These are phyloP conservation scores for Perkinsus olseni DNA, from an alignment of 169 alveolate genomes.

Conservation along the genomic window DNA sequence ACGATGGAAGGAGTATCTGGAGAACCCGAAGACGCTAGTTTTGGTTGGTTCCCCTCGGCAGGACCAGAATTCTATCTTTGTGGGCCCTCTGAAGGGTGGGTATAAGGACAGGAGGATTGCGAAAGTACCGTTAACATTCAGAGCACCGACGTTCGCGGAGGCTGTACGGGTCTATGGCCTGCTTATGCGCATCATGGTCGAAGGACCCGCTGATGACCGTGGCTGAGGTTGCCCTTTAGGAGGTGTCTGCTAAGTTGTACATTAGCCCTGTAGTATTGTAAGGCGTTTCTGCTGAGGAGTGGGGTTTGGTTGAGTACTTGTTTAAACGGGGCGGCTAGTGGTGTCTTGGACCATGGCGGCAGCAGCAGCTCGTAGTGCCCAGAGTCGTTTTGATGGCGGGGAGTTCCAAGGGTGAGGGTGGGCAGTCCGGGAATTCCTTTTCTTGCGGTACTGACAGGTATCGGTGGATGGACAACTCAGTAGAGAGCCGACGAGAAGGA, in stretches of 20 bases:
- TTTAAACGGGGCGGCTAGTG: too few species aligned
- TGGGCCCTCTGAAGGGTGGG: neutral
- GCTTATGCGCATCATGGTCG: neutral
- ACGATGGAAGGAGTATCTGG: neutral
- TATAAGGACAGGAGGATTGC: neutral
- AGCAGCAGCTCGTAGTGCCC: neutral
- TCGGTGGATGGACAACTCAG: neutral
- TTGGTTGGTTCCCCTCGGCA: neutral
- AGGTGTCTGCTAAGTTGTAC: too few species aligned
- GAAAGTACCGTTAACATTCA: neutral
- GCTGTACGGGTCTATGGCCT: neutral
- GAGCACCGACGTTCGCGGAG: neutral
- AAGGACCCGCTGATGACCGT: neutral
- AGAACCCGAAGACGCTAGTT: neutral
- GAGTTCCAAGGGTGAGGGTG: neutral
- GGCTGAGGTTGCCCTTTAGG: too few species aligned
- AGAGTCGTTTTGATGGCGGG: neutral
- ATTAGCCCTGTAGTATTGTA: too few species aligned
- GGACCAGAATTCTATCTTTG: neutral
- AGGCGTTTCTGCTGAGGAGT: too few species aligned
- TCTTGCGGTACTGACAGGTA: too few species aligned
- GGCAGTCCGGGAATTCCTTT: neutral
- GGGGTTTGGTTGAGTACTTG: too few species aligned
- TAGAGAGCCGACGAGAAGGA: neutral
- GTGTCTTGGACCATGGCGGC: too few species aligned